These are phyloP conservation scores for Yamadazyma blattariae DNA, from an alignment of 1,139 yeast species.

Conservation along the genomic window DNA sequence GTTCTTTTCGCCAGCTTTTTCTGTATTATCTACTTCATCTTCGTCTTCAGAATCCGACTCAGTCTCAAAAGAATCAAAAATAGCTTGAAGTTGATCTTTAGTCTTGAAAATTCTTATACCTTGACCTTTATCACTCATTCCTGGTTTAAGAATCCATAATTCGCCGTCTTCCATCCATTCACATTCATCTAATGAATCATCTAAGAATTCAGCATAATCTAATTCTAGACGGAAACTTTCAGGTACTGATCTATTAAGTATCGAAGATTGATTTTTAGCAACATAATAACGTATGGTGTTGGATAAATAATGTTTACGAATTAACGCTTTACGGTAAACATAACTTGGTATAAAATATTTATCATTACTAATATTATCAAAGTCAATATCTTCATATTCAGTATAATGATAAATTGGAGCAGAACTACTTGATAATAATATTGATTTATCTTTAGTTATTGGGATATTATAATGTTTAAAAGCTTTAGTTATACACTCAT, in stretches of 20 bases:
- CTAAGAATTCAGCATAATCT: slow-evolving; percentile 95
- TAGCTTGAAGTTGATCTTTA: slow-evolving; percentile 72
- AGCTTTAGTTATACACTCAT: slow-evolving; percentile 50
- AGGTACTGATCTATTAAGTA: slow-evolving; percentile 62
- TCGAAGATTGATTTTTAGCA: slow-evolving; percentile 71
- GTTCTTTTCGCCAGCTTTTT: slow-evolving; percentile 20
- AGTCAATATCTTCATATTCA: slow-evolving; percentile 85
- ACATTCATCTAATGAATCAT: slow-evolving; percentile 88
- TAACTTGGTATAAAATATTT: slow-evolving; percentile 75
- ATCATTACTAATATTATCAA: slow-evolving; percentile 50
- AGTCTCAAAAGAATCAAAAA: slow-evolving; percentile 81
- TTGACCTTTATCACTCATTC: slow-evolving; percentile 97
- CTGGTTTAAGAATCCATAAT: slow-evolving; percentile 91
- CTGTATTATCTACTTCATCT: slow-evolving; percentile 38
- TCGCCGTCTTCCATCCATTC: slow-evolving; percentile 74
- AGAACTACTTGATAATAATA: slow-evolving; percentile 14
- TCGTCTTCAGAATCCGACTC: slow-evolving; percentile 51
- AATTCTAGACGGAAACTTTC: slow-evolving; percentile 78
- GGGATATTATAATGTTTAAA: slow-evolving; percentile 26
- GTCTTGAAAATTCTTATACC: slow-evolving; percentile 84
- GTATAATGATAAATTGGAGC: slow-evolving; percentile 64
- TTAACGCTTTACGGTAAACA: slow-evolving; percentile 81
- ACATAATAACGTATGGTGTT: slow-evolving; percentile 72
- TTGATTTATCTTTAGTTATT: slow-evolving; percentile 22
- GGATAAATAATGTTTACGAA: slow-evolving; percentile 83